These are phyloP conservation scores for Bothia castanella DNA, from an alignment of 1,284 basidiomycete genomes.

Conservation along the genomic window DNA sequence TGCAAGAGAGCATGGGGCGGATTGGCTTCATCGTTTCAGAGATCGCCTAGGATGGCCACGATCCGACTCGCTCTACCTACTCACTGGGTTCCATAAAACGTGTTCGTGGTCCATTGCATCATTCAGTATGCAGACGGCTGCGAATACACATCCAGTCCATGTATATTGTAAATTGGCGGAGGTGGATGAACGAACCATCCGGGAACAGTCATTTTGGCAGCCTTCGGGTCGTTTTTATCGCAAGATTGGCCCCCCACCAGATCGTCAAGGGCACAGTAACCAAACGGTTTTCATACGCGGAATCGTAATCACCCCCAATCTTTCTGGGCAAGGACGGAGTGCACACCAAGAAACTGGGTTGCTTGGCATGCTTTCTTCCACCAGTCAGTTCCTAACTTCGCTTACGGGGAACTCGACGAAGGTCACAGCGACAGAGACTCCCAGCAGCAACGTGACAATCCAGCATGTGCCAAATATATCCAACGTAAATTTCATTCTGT, in stretches of 20 bases:
- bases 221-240: neutral
- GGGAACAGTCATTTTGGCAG: neutral
- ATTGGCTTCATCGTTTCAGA: neutral
- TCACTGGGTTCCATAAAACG: conserved; percentile 7
- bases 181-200: neutral
- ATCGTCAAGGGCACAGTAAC: neutral
- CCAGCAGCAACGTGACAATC: neutral
- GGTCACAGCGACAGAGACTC: neutral
- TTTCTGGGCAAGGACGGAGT: neutral
- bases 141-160: neutral
- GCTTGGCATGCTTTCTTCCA: neutral
- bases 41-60: neutral
- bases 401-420: neutral
- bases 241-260: conserved; percentile 2
- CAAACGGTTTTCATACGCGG: conserved; percentile 6
- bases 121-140: neutral
- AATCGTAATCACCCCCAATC: conserved; percentile 1
- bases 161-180: neutral
- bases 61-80: conserved; percentile 3
- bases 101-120: conserved; percentile 7
- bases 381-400: neutral
- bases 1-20: neutral
- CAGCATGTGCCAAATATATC: neutral
- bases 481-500: neutral
- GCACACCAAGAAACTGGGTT: no score